These are phyloP conservation scores for Ramalina intermedia DNA, from an alignment of 495 filamentous ascomycete species.

Conservation along the genomic window DNA sequence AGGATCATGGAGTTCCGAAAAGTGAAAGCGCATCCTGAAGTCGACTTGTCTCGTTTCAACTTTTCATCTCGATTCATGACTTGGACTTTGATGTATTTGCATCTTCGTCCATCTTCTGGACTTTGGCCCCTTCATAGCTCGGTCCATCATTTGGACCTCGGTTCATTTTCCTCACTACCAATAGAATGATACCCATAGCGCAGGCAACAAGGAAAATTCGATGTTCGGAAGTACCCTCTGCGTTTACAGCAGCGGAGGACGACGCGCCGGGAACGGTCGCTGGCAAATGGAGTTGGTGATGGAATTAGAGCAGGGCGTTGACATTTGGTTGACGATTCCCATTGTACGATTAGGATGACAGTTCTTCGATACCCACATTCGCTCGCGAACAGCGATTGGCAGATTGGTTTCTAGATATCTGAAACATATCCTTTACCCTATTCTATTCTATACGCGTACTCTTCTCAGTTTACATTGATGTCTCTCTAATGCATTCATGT, in stretches of 20 bases:
- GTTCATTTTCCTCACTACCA: background rate
- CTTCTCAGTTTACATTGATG: no score
- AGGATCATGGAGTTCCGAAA: slow-evolving; percentile 16
- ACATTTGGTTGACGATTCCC: background rate
- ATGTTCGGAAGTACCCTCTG: no score
- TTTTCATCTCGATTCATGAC: background rate
- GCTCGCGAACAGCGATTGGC: slow-evolving; percentile 7
- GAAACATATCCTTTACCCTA: no score
- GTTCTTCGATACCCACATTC: slow-evolving; percentile 15
- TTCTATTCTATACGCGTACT: no score
- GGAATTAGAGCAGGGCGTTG: slow-evolving; percentile 2
- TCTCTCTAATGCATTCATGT: no score
- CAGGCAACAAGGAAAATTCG: no score
- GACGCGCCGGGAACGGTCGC: no score
- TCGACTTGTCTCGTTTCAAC: background rate
- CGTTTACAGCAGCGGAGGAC: no score
- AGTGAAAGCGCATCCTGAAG: background rate
- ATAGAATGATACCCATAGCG: background rate
- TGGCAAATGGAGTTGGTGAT: no score
- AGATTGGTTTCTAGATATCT: background rate
- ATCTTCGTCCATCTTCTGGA: background rate
- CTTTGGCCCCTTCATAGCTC: background rate
- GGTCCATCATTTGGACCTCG: background rate
- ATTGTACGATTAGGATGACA: background rate
- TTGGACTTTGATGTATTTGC: background rate